Conservation (phyloP, 75 land plant genomes). For the Ceratopteris richardii region DNA sequence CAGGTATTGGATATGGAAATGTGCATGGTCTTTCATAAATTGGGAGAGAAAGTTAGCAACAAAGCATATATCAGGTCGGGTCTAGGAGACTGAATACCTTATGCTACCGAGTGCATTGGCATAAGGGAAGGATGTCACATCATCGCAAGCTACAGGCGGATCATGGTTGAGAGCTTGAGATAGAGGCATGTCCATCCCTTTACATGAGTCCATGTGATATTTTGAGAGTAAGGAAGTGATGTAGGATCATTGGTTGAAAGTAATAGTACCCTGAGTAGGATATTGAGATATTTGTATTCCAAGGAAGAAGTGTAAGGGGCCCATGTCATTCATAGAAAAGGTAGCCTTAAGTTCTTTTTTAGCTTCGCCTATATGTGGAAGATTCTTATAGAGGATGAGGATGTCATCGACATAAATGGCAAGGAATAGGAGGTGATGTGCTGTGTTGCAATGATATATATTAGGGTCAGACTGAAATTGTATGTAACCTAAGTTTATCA, state of each 20-base stretch:
- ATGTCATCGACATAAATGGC: too few relatives aligned
- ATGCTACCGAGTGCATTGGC: too few relatives aligned
- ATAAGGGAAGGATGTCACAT: background rate
- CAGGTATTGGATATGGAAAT: background rate
- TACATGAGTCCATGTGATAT: too few relatives aligned
- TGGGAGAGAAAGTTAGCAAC: too few relatives aligned
- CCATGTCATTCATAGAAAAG: background rate
- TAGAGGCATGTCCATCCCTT: background rate
- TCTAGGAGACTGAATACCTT: background rate
- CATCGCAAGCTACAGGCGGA: background rate
- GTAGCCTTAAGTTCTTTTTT: background rate
- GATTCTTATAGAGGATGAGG: background rate
- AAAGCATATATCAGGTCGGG: background rate
- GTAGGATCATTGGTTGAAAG: background rate
- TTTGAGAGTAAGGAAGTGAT: too few relatives aligned
- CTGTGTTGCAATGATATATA: too few relatives aligned
- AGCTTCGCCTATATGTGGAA: background rate
- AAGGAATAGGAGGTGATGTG: too few relatives aligned
- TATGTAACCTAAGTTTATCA: background rate
- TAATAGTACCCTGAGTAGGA: background rate
- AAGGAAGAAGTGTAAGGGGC: background rate
- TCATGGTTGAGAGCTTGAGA: too few relatives aligned
- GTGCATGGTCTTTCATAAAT: background rate
- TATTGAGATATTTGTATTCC: background rate
- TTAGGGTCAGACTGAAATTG: background rate